Conservation (phyloP, 1,284 basidiomycete genomes). For the Crepidotus sp. region DNA sequence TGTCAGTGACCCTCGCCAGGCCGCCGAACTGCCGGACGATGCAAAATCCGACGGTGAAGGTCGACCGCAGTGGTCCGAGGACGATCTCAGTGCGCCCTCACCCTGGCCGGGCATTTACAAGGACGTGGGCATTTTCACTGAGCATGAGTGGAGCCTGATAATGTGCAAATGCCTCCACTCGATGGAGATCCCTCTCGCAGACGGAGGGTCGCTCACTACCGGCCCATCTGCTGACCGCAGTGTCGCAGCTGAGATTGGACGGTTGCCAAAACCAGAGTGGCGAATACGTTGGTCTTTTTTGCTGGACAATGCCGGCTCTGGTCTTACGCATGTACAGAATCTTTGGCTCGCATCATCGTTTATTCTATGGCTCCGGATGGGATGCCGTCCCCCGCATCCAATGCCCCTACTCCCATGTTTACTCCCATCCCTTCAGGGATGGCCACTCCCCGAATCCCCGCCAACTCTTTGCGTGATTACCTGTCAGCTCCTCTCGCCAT, state of each 20-base stretch:
- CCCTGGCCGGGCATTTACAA: conserved; percentile 67
- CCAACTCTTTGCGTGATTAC: conserved; percentile 43
- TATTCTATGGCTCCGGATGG: conserved; percentile 85
- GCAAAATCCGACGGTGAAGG: conserved; percentile 55
- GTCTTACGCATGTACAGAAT: conserved; percentile 38
- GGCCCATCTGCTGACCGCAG: conserved; percentile 60
- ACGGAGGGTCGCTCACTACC: conserved; percentile 62
- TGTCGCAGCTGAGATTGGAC: conserved; percentile 56
- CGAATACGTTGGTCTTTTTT: conserved; percentile 37
- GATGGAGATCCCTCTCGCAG: conserved; percentile 71
- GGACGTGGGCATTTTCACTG: conserved; percentile 82
- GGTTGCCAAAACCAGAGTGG: conserved; percentile 61
- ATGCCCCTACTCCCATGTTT: conserved; percentile 49
- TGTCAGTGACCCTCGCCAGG: conserved; percentile 59
- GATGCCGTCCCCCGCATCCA: conserved; percentile 42
- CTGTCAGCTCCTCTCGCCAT: conserved; percentile 50
- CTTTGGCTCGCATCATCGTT: conserved; percentile 80
- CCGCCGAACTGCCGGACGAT: conserved; percentile 64
- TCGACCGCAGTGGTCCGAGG: conserved; percentile 46
- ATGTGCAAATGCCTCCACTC: conserved; percentile 89
- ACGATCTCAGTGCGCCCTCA: conserved; percentile 31
- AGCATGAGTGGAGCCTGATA: conserved; percentile 79
- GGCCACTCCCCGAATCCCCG: conserved; percentile 46
- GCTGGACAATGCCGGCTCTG: not conserved
- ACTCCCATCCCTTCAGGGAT: conserved; percentile 57